A percentile compares a stretch with the other conserved stretches of the same genome.
These are phyloP conservation scores for Komagataella ulmi DNA, from an alignment of 805 yeast species.

Conservation along the genomic window DNA sequence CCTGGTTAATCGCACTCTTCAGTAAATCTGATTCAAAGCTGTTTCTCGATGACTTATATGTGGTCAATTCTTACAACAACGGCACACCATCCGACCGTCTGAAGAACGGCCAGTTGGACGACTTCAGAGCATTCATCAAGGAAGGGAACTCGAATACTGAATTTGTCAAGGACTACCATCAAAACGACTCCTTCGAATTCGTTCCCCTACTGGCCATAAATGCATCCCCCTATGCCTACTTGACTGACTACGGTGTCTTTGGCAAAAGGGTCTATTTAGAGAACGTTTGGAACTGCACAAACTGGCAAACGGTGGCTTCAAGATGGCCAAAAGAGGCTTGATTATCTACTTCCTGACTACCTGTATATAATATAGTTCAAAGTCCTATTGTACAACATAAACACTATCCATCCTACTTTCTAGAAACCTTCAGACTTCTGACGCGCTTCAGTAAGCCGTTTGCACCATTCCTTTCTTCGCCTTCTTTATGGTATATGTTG, in stretches of 20 bases:
- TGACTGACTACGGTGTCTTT: slow-evolving; percentile 65
- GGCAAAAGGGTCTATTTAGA: slow-evolving; percentile 64
- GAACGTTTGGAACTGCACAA: slow-evolving; percentile 63
- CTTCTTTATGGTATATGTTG: neutral
- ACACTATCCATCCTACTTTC: slow-evolving; percentile 10
- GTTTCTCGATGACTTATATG: slow-evolving; percentile 33
- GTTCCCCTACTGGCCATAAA: slow-evolving; percentile 61
- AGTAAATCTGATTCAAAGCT: slow-evolving; percentile 1
- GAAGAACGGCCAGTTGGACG: slow-evolving; percentile 35
- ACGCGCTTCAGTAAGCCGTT: neutral
- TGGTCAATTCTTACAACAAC: slow-evolving; percentile 78
- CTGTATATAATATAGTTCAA: neutral
- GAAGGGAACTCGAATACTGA: slow-evolving; percentile 2
- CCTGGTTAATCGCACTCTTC: slow-evolving; percentile 64
- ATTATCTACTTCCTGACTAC: neutral
- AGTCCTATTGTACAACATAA: slow-evolving; percentile 1
- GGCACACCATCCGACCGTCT: slow-evolving; percentile 67
- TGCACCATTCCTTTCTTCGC: neutral
- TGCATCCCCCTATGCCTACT: slow-evolving; percentile 56
- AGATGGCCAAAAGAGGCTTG: slow-evolving; percentile 19
- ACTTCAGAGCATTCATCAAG: slow-evolving; percentile 16
- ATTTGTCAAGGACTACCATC: slow-evolving; percentile 16
- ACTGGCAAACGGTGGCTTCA: slow-evolving; percentile 67
- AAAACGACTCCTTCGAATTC: slow-evolving; percentile 23
- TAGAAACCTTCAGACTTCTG: slow-evolving; percentile 62